Conservation (phyloP, 768 basidiomycete genomes). For the Psilocybe azurescens region DNA sequence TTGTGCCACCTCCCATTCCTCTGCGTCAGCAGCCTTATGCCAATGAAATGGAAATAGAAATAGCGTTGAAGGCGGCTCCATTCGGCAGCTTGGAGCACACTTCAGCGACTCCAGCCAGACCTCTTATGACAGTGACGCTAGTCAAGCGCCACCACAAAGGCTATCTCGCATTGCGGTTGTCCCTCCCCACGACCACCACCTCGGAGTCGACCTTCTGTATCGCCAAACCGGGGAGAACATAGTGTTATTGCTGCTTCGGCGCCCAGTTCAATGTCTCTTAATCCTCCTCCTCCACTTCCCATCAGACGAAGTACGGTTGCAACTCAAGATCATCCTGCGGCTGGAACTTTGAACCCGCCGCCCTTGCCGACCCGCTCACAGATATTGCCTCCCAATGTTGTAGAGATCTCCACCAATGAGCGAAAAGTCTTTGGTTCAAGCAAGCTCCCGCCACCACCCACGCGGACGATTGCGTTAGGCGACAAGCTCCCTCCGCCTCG, state of each 20-base stretch:
- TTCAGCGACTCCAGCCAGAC: slow-evolving; percentile 43
- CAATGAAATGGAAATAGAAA: slow-evolving; percentile 2
- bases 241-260: slow-evolving; percentile 13
- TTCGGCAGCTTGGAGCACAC: slow-evolving; percentile 25
- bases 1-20: slow-evolving; percentile 28
- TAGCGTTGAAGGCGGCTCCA: slow-evolving; percentile 11
- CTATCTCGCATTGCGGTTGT: slow-evolving; percentile 18
- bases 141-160: slow-evolving; percentile 18
- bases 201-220: slow-evolving; percentile 27
- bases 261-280: slow-evolving; percentile 18
- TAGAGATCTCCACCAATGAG: slow-evolving; percentile 27
- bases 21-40: slow-evolving; percentile 16
- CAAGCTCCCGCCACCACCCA: slow-evolving; percentile 74
- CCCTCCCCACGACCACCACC: slow-evolving; percentile 31
- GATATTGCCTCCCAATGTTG: slow-evolving; percentile 6
- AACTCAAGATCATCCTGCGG: slow-evolving; percentile 22
- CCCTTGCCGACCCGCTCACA: slow-evolving; percentile 32
- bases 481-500: slow-evolving; percentile 73
- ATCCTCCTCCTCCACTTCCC: slow-evolving; percentile 53
- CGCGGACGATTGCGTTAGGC: slow-evolving; percentile 70
- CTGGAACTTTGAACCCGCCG: slow-evolving; percentile 22
- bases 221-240: slow-evolving; percentile 22
- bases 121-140: slow-evolving; percentile 32
- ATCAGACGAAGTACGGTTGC: slow-evolving; percentile 39
- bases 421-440: slow-evolving; percentile 43